These are phyloP conservation scores for Pyrrhoderma noxium DNA, from an alignment of 1,284 basidiomycete genomes.

Conservation along the genomic window DNA sequence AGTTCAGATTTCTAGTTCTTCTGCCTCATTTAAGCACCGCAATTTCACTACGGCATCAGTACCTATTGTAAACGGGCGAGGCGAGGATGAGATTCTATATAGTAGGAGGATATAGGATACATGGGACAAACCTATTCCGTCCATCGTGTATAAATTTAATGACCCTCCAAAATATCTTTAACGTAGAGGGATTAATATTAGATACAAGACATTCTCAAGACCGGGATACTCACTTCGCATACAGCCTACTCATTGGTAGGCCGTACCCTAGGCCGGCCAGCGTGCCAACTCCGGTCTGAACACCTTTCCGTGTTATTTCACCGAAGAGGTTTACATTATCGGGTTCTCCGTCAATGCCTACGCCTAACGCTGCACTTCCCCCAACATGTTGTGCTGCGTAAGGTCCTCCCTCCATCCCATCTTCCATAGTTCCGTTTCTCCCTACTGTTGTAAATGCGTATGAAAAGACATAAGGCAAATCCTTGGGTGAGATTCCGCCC, in stretches of 20 bases:
- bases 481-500: conserved; percentile 69
- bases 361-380: conserved; percentile 54
- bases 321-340: conserved; percentile 57
- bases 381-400: conserved; percentile 69
- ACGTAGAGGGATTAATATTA: neutral
- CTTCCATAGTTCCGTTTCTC: conserved; percentile 28
- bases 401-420: conserved; percentile 51
- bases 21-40: conserved; percentile 39
- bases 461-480: conserved; percentile 77
- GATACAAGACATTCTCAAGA: too few species aligned
- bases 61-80: conserved; percentile 32
- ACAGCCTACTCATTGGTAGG: conserved; percentile 78
- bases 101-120: neutral
- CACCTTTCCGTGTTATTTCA: conserved; percentile 67
- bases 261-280: conserved; percentile 82
- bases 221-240: conserved; percentile 53
- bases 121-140: conserved; percentile 69
- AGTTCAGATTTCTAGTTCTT: neutral
- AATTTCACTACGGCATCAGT: conserved; percentile 74
- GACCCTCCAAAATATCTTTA: conserved; percentile 71
- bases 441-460: conserved; percentile 84
- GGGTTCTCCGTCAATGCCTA: conserved; percentile 28
- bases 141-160: conserved; percentile 67
- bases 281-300: conserved; percentile 70
- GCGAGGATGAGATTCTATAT: neutral